These are phyloP conservation scores for Ganoderma resinaceum DNA, from an alignment of 1,284 basidiomycete genomes.

Conservation along the genomic window DNA sequence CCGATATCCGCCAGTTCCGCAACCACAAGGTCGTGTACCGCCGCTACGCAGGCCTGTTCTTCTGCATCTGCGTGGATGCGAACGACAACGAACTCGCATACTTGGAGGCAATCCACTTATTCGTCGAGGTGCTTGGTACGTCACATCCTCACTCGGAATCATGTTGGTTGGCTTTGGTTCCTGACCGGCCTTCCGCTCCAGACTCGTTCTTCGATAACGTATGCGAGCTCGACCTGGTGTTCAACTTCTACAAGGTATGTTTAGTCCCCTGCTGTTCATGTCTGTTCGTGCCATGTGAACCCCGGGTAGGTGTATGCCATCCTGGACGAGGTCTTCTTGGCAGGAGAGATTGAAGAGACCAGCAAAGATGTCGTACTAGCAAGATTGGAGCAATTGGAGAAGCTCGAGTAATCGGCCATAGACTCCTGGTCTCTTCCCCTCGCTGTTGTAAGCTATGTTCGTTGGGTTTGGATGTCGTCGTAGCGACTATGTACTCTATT, in stretches of 20 bases:
- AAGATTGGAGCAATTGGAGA: constrained; percentile 90
- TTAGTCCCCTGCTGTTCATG: neutral
- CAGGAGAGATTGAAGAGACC: constrained; percentile 98
- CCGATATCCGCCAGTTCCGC: constrained; percentile 73
- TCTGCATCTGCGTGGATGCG: constrained; percentile 96
- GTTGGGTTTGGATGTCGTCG: neutral
- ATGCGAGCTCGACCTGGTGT: constrained; percentile 96
- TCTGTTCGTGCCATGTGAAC: neutral
- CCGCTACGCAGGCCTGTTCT: constrained; percentile 97
- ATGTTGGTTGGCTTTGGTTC: neutral
- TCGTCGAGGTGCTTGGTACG: constrained; percentile 97
- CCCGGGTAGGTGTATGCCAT: constrained; percentile 88
- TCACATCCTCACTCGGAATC: constrained; percentile 10
- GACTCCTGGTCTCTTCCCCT: constrained; percentile 24
- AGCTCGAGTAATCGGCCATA: constrained; percentile 70
- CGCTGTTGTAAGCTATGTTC: neutral
- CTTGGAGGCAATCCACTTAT: constrained; percentile 96
- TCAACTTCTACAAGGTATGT: constrained; percentile 97
- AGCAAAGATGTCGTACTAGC: constrained; percentile 94
- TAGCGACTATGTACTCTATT: neutral
- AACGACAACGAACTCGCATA: constrained; percentile 99
- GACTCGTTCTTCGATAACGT: constrained; percentile 99
- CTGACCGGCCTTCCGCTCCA: constrained; percentile 40
- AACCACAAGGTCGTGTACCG: constrained; percentile 96
- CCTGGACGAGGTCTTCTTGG: constrained; percentile 98